Conservation (phyloP, 441 rosid genomes). For the Metrosideros polymorpha region DNA sequence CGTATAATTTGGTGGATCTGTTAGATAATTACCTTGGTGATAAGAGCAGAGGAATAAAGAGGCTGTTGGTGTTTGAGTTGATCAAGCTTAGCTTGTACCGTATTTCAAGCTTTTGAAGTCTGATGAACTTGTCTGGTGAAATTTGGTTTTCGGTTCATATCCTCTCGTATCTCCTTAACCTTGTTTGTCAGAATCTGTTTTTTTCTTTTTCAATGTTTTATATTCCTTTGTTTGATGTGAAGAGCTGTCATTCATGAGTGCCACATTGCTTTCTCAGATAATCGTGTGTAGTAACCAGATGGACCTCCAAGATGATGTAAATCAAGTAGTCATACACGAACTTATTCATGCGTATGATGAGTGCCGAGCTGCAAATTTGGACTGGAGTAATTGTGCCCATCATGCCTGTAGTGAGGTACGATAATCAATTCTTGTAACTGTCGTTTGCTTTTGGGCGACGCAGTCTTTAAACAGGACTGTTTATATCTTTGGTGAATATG, state of each 20-base stretch:
- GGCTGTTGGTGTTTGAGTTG: background rate
- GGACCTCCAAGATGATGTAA: conserved; percentile 69
- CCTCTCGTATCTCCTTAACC: background rate
- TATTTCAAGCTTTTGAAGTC: background rate
- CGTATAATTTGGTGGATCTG: background rate
- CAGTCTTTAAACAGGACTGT: background rate
- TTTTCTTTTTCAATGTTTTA: background rate
- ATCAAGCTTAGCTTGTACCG: background rate
- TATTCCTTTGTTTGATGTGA: background rate
- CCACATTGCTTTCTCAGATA: conserved; percentile 34
- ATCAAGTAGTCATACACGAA: conserved; percentile 80
- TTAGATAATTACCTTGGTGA: background rate
- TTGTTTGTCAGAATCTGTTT: background rate
- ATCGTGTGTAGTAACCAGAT: conserved; percentile 68
- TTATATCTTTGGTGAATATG: background rate
- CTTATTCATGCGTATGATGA: conserved; percentile 86
- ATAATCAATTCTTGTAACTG: background rate
- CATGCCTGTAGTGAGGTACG: conserved; percentile 94
- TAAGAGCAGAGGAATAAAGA: background rate
- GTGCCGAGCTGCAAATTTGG: conserved; percentile 79
- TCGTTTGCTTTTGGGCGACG: background rate
- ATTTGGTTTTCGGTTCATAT: background rate
- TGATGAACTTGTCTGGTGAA: background rate
- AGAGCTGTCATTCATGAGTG: background rate
- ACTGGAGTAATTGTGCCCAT: conserved; percentile 89